Percentiles rank a stretch among this genome's conserved stretches.
These are phyloP conservation scores for Xylaria venustula DNA, from an alignment of 495 filamentous ascomycete genomes.

Conservation along the genomic window DNA sequence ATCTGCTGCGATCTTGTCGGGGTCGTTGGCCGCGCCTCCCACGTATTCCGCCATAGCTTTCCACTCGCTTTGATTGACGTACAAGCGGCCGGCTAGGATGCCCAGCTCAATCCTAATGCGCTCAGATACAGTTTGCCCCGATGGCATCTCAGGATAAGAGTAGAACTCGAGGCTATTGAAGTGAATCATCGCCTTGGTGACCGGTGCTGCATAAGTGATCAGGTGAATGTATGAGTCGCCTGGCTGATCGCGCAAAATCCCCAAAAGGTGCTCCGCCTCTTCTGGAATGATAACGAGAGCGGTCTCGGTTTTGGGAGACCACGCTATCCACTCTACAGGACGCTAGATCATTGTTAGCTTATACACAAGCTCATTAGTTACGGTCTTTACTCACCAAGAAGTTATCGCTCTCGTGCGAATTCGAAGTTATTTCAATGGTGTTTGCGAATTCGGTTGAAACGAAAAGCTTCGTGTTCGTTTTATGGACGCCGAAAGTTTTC, in stretches of 20 bases:
- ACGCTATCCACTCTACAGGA: conserved; percentile 42
- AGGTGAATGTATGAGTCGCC: conserved; percentile 29
- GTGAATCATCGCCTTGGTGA: conserved; percentile 51
- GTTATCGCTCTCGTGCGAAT: conserved; percentile 21
- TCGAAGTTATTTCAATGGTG: conserved; percentile 17
- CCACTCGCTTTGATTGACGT: conserved; percentile 47
- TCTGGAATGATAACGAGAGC: conserved; percentile 55
- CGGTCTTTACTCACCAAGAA: conserved; percentile 29
- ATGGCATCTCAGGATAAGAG: conserved; percentile 44
- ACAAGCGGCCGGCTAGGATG: conserved; percentile 55
- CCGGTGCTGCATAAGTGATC: conserved; percentile 51
- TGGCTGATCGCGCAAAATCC: conserved; percentile 27
- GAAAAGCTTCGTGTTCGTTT: conserved; percentile 28
- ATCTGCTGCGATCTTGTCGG: neutral
- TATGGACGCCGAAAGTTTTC: conserved; percentile 20
- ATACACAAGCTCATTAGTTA: neutral
- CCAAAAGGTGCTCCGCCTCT: conserved; percentile 52
- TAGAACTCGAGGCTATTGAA: conserved; percentile 53
- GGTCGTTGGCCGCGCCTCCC: neutral
- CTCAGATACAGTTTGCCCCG: conserved; percentile 30
- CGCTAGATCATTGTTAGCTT: conserved; percentile 28
- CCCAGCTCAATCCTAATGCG: conserved; percentile 55
- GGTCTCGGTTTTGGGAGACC: conserved; percentile 27
- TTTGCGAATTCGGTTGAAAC: conserved; percentile 36
- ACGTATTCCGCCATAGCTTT: conserved; percentile 2